These are phyloP conservation scores for Brasenia schreberi DNA, from an alignment of 164 flowering plant species.

Conservation along the genomic window DNA sequence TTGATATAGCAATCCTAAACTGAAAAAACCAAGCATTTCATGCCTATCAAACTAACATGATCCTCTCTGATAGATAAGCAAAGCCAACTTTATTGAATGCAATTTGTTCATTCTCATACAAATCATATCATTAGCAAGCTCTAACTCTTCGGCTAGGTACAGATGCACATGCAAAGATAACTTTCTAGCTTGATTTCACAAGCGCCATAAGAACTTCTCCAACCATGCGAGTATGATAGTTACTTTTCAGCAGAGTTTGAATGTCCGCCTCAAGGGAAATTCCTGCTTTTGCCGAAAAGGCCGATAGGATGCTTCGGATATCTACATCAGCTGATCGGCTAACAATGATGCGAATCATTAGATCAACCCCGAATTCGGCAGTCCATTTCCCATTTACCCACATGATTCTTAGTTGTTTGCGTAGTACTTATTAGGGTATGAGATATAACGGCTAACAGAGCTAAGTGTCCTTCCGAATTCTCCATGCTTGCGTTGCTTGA, in stretches of 20 bases:
- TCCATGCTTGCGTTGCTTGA: slow-evolving; percentile 22
- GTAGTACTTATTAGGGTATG: slow-evolving; percentile 23
- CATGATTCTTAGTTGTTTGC: slow-evolving; percentile 21
- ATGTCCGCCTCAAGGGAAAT: neutral
- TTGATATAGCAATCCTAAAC: too few species aligned
- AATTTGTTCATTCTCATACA: neutral
- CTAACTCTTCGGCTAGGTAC: neutral
- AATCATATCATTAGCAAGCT: neutral
- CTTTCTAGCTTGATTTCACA: neutral
- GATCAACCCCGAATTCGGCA: neutral
- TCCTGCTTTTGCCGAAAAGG: slow-evolving; percentile 15
- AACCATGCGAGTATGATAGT: neutral
- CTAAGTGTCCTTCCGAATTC: slow-evolving; percentile 25
- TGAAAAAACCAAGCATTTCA: too few species aligned
- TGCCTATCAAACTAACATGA: too few species aligned
- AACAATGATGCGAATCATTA: slow-evolving; percentile 11
- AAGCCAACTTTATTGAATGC: too few species aligned
- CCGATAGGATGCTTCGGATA: slow-evolving; percentile 11
- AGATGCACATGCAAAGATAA: neutral
- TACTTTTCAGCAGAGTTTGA: neutral
- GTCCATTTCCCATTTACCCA: neutral
- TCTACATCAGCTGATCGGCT: slow-evolving; percentile 12
- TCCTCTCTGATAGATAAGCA: too few species aligned
- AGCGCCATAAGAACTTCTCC: neutral
- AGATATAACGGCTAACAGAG: slow-evolving; percentile 12